phyloP scores from a whole-genome alignment of 2,329 filamentous ascomycete species.

The Pyricularia sp. region DNA sequence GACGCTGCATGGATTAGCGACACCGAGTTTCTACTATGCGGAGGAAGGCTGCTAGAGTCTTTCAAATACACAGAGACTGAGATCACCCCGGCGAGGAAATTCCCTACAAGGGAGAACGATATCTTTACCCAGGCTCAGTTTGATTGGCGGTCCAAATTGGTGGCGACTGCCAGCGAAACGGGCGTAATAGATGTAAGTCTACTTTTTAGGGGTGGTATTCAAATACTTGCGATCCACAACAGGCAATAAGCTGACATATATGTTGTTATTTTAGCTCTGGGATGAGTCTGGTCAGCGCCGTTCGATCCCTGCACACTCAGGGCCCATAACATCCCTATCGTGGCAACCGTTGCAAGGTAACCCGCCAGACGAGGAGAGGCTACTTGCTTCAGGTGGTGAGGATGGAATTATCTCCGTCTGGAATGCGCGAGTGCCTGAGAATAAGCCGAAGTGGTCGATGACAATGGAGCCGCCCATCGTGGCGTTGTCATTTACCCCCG shows the following conservation, averaged over 20 bases:
- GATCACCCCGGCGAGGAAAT: slow-evolving; percentile 37
- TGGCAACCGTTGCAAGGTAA: slow-evolving; percentile 47
- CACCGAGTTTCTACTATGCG: slow-evolving; percentile 48
- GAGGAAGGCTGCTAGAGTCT: slow-evolving; percentile 42
- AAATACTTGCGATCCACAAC: neutral
- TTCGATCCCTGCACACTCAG: slow-evolving; percentile 49
- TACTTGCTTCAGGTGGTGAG: slow-evolving; percentile 53
- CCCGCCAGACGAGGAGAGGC: slow-evolving; percentile 35
- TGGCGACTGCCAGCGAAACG: slow-evolving; percentile 51
- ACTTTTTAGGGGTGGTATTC: neutral
- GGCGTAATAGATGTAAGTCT: slow-evolving; percentile 51
- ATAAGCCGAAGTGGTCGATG: slow-evolving; percentile 48
- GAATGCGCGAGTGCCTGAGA: slow-evolving; percentile 46
- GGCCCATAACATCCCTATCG: slow-evolving; percentile 45
- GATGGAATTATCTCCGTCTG: slow-evolving; percentile 55
- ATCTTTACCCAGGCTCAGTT: slow-evolving; percentile 46
- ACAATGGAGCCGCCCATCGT: slow-evolving; percentile 51
- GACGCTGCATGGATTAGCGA: slow-evolving; percentile 53
- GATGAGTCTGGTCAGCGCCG: slow-evolving; percentile 42
- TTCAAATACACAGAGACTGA: slow-evolving; percentile 36
- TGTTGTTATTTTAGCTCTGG: slow-evolving; percentile 36
- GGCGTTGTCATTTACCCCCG: slow-evolving; percentile 51
- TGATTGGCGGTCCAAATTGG: slow-evolving; percentile 41
- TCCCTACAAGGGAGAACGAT: slow-evolving; percentile 44
- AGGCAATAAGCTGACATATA: neutral